Conservation (phyloP, 2,329 filamentous ascomycete genomes). For the Hypocreales sp. region DNA sequence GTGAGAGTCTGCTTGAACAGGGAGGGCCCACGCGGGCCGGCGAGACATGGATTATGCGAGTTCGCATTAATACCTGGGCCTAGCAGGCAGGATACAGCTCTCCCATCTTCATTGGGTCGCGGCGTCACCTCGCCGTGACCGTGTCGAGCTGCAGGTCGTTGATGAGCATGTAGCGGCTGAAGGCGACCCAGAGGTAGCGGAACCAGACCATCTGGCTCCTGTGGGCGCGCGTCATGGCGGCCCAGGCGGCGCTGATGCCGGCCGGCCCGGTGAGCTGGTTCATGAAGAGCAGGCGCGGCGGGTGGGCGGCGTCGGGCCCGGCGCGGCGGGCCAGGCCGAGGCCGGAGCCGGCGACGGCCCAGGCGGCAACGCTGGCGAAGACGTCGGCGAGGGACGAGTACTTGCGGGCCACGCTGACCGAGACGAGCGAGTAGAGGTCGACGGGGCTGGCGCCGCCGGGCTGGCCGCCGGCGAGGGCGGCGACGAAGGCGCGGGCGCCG, state of each 20-base stretch:
- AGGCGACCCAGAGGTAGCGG: conserved; percentile 81
- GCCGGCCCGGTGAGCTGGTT: conserved; percentile 48
- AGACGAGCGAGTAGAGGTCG: conserved; percentile 70
- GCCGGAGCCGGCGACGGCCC: conserved; percentile 24
- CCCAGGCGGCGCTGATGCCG: conserved; percentile 46
- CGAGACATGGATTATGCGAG: no score
- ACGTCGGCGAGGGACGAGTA: conserved; percentile 67
- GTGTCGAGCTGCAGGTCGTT: conserved; percentile 60
- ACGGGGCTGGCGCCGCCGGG: conserved; percentile 57
- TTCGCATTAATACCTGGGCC: no score
- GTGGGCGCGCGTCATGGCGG: conserved; percentile 81
- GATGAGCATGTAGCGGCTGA: conserved; percentile 89
- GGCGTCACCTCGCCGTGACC: conserved; percentile 7
- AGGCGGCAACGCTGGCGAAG: conserved; percentile 49
- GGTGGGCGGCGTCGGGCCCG: conserved; percentile 19
- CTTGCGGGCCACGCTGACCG: conserved; percentile 61
- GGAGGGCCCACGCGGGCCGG: no score
- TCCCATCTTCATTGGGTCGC: no score
- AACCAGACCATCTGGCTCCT: conserved; percentile 98
- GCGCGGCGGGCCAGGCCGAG: conserved; percentile 5
- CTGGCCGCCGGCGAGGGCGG: conserved; percentile 45
- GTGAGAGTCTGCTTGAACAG: no score
- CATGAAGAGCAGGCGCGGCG: conserved; percentile 51
- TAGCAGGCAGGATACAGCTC: no score
- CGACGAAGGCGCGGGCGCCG: conserved; percentile 62